phyloP scores from a whole-genome alignment of 345 rosid species.

The Schrenkiella parvula region DNA sequence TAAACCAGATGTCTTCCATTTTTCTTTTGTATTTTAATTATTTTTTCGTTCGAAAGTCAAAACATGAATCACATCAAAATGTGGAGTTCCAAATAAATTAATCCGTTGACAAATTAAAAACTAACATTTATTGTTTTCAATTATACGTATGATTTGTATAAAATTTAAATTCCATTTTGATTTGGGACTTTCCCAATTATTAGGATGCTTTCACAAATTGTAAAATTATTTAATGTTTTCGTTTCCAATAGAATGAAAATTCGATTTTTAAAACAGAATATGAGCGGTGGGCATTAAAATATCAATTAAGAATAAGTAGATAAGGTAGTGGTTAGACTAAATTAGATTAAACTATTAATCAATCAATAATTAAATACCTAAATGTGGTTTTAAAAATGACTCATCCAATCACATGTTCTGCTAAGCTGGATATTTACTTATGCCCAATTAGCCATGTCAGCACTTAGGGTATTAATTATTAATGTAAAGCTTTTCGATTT shows the following conservation, averaged over 20 bases:
- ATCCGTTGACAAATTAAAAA: slow-evolving; percentile 15
- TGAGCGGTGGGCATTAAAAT: not conserved
- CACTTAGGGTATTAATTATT: no score
- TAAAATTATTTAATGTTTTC: not conserved
- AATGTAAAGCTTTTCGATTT: no score
- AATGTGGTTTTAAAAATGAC: not conserved
- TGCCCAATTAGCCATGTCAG: slow-evolving; percentile 22
- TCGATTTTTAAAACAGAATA: not conserved
- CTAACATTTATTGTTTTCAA: not conserved
- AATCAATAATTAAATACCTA: not conserved
- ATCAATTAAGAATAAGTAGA: slow-evolving; percentile 10
- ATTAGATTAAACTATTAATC: not conserved
- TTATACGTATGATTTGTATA: not conserved
- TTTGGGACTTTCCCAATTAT: not conserved
- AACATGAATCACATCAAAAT: slow-evolving; percentile 29
- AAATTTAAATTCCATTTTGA: not conserved
- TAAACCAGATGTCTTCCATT: slow-evolving; percentile 24
- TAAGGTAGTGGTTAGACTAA: not conserved
- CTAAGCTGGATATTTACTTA: slow-evolving; percentile 21
- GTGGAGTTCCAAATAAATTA: not conserved
- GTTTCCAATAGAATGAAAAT: not conserved
- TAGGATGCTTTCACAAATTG: not conserved
- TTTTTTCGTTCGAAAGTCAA: slow-evolving; percentile 14
- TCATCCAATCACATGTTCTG: slow-evolving; percentile 24
- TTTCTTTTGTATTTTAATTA: slow-evolving; percentile 1